Conservation (phyloP, 2,329 filamentous ascomycete genomes). For the Xylariomycetidae sp. region DNA sequence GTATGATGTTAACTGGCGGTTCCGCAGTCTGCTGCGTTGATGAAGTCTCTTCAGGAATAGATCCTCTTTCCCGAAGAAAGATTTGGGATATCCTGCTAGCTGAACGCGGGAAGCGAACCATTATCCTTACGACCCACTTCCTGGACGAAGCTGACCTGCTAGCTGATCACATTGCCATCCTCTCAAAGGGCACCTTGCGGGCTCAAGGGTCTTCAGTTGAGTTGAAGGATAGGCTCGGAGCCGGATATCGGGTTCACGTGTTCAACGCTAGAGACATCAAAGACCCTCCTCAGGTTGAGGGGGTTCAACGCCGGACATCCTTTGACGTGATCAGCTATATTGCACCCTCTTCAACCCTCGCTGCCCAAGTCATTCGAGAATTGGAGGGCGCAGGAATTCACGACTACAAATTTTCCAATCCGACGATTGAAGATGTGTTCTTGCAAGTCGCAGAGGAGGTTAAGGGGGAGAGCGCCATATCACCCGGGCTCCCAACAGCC, state of each 20-base stretch:
- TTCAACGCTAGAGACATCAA: constrained; percentile 51
- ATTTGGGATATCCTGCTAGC: constrained; percentile 91
- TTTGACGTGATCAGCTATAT: constrained; percentile 72
- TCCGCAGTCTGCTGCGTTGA: constrained; percentile 86
- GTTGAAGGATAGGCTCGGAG: constrained; percentile 76
- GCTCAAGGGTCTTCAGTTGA: constrained; percentile 81
- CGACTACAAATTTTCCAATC: constrained; percentile 82
- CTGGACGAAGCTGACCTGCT: constrained; percentile 88
- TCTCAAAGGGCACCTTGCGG: constrained; percentile 79
- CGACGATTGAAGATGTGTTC: constrained; percentile 91
- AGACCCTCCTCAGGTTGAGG: constrained; percentile 47
- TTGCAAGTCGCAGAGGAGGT: constrained; percentile 80
- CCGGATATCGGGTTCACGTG: constrained; percentile 78
- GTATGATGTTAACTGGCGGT: constrained; percentile 92
- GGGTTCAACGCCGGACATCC: constrained; percentile 51
- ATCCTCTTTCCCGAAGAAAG: constrained; percentile 80
- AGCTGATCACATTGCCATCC: constrained; percentile 81
- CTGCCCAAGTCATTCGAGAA: constrained; percentile 64
- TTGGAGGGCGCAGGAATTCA: constrained; percentile 63
- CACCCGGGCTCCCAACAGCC: constrained; percentile 5
- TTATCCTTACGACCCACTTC: constrained; percentile 89
- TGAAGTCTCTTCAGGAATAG: constrained; percentile 83
- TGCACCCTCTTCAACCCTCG: constrained; percentile 63
- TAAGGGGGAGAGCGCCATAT: constrained; percentile 40
- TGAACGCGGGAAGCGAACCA: constrained; percentile 75